Evolutionary conservation across 2,329 filamentous ascomycete species (phyloP).

Genomic region (Xylariaceae sp.): DNA sequence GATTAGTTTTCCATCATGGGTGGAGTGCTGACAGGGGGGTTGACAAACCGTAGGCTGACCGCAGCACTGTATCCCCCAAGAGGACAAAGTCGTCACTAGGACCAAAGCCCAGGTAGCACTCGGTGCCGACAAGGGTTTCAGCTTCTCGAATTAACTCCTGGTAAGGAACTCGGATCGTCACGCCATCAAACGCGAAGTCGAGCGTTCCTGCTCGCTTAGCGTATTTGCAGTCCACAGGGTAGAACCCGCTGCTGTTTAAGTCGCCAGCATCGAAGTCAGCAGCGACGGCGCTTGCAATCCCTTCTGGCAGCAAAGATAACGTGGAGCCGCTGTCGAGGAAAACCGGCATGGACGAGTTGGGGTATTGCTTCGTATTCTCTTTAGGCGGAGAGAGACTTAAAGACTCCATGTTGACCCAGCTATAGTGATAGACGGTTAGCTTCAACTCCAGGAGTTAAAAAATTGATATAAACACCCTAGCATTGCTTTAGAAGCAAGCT

Average conservation of each 20-base stretch:
- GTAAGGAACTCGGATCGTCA: slow-evolving; percentile 46
- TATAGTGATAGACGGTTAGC: slow-evolving; percentile 6
- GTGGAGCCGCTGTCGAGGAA: slow-evolving; percentile 69
- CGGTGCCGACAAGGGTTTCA: slow-evolving; percentile 23
- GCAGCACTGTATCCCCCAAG: slow-evolving; percentile 55
- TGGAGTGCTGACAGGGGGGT: not conserved
- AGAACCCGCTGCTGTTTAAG: slow-evolving; percentile 41
- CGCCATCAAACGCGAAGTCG: slow-evolving; percentile 45
- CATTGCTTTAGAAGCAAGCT: not conserved
- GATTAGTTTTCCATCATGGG: not conserved
- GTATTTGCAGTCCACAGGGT: slow-evolving; percentile 41
- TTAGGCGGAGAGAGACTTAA: slow-evolving; percentile 39
- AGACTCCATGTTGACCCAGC: slow-evolving; percentile 45
- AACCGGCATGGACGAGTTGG: slow-evolving; percentile 44
- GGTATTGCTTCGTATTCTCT: slow-evolving; percentile 33
- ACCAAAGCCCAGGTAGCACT: slow-evolving; percentile 47
- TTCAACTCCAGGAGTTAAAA: too few relatives aligned
- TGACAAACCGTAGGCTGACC: slow-evolving; percentile 46
- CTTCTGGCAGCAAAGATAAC: slow-evolving; percentile 59
- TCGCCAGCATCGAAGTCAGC: slow-evolving; percentile 42
- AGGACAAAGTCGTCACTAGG: slow-evolving; percentile 44
- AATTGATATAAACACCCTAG: too few relatives aligned
- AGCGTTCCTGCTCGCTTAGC: slow-evolving; percentile 39
- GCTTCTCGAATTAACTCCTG: slow-evolving; percentile 43
- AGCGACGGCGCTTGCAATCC: slow-evolving; percentile 47